These are phyloP conservation scores for Globisporangium nodosum DNA, from an alignment of 352 stramenopile genomes.

Conservation along the genomic window DNA sequence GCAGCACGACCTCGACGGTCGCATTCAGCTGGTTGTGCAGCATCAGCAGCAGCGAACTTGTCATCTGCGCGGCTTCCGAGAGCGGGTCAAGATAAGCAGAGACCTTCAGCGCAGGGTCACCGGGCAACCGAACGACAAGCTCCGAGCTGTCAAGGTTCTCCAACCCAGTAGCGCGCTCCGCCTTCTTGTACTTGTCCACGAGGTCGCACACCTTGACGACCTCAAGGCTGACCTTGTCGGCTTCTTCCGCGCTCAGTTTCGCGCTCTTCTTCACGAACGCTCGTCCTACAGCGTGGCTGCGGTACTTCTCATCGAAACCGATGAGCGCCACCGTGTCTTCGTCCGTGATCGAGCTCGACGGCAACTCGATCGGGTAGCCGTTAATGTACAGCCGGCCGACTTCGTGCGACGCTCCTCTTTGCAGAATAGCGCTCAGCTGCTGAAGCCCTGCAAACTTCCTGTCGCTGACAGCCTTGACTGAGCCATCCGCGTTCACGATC, in stretches of 20 bases:
- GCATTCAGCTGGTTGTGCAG: conserved; percentile 67
- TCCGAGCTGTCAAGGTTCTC: conserved; percentile 25
- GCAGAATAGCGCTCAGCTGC: conserved; percentile 40
- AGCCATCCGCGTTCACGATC: conserved; percentile 7
- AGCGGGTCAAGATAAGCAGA: conserved; percentile 88
- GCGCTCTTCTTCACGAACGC: conserved; percentile 60
- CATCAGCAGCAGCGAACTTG: conserved; percentile 84
- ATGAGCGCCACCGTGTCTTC: conserved; percentile 61
- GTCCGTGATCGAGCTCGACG: conserved; percentile 38
- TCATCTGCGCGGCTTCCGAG: conserved; percentile 83
- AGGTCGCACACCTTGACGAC: conserved; percentile 76
- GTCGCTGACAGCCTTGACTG: conserved; percentile 6
- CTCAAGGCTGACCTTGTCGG: conserved; percentile 54
- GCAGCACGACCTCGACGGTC: conserved; percentile 56
- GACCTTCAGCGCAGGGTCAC: conserved; percentile 55
- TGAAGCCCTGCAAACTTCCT: conserved; percentile 22
- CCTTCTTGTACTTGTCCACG: conserved; percentile 70
- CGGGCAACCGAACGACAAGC: conserved; percentile 29
- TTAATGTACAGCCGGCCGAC: conserved; percentile 64
- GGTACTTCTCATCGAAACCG: conserved; percentile 66
- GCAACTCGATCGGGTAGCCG: conserved; percentile 53
- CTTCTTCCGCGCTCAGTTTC: conserved; percentile 38
- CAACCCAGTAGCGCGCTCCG: conserved; percentile 30
- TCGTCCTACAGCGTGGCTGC: conserved; percentile 62
- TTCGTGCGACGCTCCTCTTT: conserved; percentile 26